Evolutionary conservation across 2,329 filamentous ascomycete genomes (phyloP).

Genomic region (Claviceps monticola): DNA sequence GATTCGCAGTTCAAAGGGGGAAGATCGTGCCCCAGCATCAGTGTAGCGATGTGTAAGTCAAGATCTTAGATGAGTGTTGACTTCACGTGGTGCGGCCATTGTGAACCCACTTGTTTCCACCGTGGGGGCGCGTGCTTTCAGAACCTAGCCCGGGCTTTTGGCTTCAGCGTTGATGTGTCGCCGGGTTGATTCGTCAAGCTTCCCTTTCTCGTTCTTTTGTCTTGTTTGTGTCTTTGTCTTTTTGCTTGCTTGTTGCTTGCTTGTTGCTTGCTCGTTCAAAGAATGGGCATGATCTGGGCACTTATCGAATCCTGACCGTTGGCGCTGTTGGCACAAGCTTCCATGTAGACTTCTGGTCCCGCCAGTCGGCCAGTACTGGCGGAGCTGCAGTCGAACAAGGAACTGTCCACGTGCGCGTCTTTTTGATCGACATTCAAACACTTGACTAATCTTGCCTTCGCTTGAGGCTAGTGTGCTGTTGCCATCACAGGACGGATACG

Average conservation of each 20-base stretch:
- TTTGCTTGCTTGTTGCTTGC: neutral
- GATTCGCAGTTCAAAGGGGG: conserved; percentile 18
- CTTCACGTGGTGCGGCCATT: neutral
- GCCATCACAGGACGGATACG: conserved; percentile 9
- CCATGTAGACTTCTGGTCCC: neutral
- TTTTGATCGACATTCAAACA: neutral
- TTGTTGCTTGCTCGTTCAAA: neutral
- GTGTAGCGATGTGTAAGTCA: conserved; percentile 17
- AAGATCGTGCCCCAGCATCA: conserved; percentile 17
- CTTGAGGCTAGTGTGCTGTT: conserved; percentile 4
- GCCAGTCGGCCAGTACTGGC: neutral
- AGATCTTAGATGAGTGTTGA: neutral
- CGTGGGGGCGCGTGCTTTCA: neutral
- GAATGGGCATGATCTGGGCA: neutral
- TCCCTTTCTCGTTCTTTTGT: neutral
- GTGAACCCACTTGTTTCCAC: neutral
- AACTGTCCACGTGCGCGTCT: neutral
- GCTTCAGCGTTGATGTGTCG: neutral
- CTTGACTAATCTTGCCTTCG: neutral
- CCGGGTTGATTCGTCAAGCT: conserved; percentile 5
- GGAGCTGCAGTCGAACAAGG: neutral
- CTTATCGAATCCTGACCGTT: neutral
- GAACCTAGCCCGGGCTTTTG: neutral
- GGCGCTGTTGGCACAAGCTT: neutral
- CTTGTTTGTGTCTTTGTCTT: neutral